A percentile compares a stretch with the other conserved stretches of the same genome.
Evolutionary conservation across 106 monocot genomes (phyloP).

Genomic region (Allium sativum): DNA sequence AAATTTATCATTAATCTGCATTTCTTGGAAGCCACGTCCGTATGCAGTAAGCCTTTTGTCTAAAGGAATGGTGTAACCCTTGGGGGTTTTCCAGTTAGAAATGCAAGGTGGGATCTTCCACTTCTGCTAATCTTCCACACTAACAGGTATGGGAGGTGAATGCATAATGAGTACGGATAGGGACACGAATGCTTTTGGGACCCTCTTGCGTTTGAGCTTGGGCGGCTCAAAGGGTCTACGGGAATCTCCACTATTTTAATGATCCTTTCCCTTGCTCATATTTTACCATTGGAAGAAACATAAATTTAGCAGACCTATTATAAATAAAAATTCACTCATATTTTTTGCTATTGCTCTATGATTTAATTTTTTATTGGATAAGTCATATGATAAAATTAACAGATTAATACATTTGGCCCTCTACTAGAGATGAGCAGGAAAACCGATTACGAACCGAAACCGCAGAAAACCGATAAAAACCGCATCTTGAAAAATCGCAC

Average conservation of each 20-base stretch:
- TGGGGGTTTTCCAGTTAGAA: slow-evolving; percentile 98
- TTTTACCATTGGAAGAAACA: too few relatives aligned
- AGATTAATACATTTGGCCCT: too few relatives aligned
- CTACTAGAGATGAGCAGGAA: too few relatives aligned
- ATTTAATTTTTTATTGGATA: too few relatives aligned
- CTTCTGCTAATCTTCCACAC: slow-evolving; percentile 90
- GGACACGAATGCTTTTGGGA: slow-evolving; percentile 79
- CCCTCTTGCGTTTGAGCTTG: slow-evolving; percentile 96
- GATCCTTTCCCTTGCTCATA: slow-evolving; percentile 86
- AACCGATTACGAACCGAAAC: too few relatives aligned
- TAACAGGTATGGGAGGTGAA: slow-evolving; percentile 90
- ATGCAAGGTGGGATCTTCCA: slow-evolving; percentile 99
- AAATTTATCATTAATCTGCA: slow-evolving; percentile 96
- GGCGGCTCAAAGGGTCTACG: slow-evolving; percentile 90
- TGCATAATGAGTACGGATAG: slow-evolving; percentile 92
- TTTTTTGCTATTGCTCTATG: too few relatives aligned
- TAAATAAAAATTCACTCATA: too few relatives aligned
- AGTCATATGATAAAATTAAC: too few relatives aligned
- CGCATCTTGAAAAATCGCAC: too few relatives aligned
- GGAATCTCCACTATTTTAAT: slow-evolving; percentile 91
- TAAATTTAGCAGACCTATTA: too few relatives aligned
- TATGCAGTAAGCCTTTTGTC: slow-evolving; percentile 91
- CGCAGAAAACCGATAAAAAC: too few relatives aligned
- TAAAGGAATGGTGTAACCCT: slow-evolving; percentile 92
- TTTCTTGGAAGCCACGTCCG: slow-evolving; percentile 89